phyloP scores from a whole-genome alignment of 805 yeast species.

The Candida khao-thaluensis region DNA sequence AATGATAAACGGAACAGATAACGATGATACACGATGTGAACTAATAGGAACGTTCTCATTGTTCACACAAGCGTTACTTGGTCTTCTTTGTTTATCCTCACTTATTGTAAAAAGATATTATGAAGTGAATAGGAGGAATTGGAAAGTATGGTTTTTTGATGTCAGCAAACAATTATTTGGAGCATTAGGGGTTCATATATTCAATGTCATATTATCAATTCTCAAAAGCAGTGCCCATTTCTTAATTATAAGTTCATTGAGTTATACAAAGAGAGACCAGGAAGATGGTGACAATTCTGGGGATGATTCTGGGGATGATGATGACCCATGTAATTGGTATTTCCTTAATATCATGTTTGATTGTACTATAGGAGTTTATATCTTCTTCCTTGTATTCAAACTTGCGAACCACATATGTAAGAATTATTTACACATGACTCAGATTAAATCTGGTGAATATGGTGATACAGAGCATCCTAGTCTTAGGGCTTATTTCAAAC shows the following conservation, averaged over 20 bases:
- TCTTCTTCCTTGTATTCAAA: conserved; percentile 55
- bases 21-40: conserved; percentile 36
- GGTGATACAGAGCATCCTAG: conserved; percentile 63
- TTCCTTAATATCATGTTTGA: conserved; percentile 84
- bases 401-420: conserved; percentile 44
- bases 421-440: conserved; percentile 38
- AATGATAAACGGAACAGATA: background rate
- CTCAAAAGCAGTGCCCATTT: conserved; percentile 32
- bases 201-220: conserved; percentile 72
- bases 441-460: conserved; percentile 56
- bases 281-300: conserved; percentile 30
- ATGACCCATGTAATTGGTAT: conserved; percentile 87
- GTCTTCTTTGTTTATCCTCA: conserved; percentile 71
- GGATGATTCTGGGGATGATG: conserved; percentile 19
- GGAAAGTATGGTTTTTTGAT: conserved; percentile 88
- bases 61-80: conserved; percentile 72
- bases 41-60: conserved; percentile 83
- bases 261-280: background rate
- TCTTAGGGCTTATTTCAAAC: conserved; percentile 60
- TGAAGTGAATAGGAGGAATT: conserved; percentile 81
- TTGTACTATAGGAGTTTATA: conserved; percentile 90
- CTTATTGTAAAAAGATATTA: conserved; percentile 71
- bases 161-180: conserved; percentile 89
- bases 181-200: conserved; percentile 76
- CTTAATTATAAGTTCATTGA: background rate